Evolutionary conservation across 1,139 yeast genomes (phyloP).

Genomic region (Blastobotrys apis): DNA sequence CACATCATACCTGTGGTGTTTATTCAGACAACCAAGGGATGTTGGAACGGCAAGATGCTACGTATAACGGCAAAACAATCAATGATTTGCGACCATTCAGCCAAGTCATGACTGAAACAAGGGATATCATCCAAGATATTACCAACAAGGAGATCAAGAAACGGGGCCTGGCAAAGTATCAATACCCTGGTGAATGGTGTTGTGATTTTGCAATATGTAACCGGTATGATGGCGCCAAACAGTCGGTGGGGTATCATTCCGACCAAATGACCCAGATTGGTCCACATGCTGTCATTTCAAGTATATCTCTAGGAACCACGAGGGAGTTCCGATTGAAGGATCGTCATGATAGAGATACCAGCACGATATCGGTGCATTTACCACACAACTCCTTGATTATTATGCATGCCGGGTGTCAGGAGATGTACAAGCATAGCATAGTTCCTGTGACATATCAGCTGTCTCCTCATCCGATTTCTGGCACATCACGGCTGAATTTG

Average conservation of each 20-base stretch:
- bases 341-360: constrained; percentile 31
- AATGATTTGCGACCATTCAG: constrained; percentile 34
- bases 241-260: constrained; percentile 66
- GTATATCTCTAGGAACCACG: constrained; percentile 62
- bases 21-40: constrained; percentile 37
- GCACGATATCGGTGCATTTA: constrained; percentile 47
- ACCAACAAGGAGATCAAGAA: constrained; percentile 41
- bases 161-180: constrained; percentile 33
- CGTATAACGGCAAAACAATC: constrained; percentile 42
- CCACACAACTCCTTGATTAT: constrained; percentile 63
- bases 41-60: constrained; percentile 24
- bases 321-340: constrained; percentile 54
- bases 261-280: constrained; percentile 68
- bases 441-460: constrained; percentile 37
- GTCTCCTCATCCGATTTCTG: constrained; percentile 46
- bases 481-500: constrained; percentile 51
- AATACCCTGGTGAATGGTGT: constrained; percentile 43
- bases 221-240: constrained; percentile 45
- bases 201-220: constrained; percentile 55
- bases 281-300: constrained; percentile 61
- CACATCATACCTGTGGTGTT: constrained; percentile 48
- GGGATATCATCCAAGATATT: constrained; percentile 41
- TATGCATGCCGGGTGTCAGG: constrained; percentile 78
- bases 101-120: constrained; percentile 41
- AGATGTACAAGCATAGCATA: constrained; percentile 58